Percentiles rank a stretch among this genome's conserved stretches.
Evolutionary conservation across 2,329 filamentous ascomycete species (phyloP).

Genomic region (Scorias spongiosa): DNA sequence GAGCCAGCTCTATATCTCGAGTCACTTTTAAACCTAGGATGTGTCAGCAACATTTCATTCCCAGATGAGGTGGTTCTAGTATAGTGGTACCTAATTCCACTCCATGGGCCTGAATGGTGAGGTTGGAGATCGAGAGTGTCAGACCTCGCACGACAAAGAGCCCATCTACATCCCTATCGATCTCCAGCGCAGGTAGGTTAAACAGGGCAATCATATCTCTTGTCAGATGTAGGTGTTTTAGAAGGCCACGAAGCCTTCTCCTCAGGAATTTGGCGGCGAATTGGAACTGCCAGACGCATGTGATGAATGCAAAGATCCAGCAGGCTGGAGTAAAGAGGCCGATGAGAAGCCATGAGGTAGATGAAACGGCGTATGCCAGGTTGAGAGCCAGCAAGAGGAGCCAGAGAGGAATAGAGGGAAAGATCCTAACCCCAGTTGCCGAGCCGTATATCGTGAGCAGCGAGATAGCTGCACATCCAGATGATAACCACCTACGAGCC

Average conservation of each 20-base stretch:
- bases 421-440: constrained; percentile 21
- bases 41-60: background rate
- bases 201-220: constrained; percentile 37
- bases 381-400: constrained; percentile 32
- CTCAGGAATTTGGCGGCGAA: constrained; percentile 22
- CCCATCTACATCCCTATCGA: constrained; percentile 38
- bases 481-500: constrained; percentile 12
- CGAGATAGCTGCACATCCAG: constrained; percentile 15
- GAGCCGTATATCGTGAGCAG: constrained; percentile 12
- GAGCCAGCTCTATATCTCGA: constrained; percentile 38
- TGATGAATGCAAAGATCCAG: constrained; percentile 27
- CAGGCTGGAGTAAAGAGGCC: constrained; percentile 27
- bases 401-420: constrained; percentile 33
- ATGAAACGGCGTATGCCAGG: constrained; percentile 30
- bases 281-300: constrained; percentile 34
- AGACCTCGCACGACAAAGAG: constrained; percentile 38
- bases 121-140: constrained; percentile 34
- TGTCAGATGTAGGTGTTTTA: constrained; percentile 34
- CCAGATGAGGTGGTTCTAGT: background rate
- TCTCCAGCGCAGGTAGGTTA: constrained; percentile 36
- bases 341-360: constrained; percentile 39
- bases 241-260: constrained; percentile 19
- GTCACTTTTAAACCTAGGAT: constrained; percentile 28
- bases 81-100: constrained; percentile 31
- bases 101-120: constrained; percentile 37